phyloP scores from a whole-genome alignment of 129 eudicot species.

The Flaveria ramosissima region DNA sequence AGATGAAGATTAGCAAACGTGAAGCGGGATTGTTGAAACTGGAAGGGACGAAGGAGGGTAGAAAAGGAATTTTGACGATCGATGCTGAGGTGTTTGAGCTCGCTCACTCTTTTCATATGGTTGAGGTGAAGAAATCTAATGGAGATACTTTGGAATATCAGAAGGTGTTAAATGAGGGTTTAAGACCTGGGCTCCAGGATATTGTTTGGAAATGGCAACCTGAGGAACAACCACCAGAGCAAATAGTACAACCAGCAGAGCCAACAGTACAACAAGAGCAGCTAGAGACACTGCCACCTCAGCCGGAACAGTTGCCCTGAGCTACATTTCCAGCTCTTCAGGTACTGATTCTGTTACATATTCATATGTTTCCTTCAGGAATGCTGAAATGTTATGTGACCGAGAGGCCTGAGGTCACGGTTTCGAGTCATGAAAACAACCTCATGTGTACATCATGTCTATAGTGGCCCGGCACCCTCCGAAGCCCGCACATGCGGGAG shows the following conservation, averaged over 20 bases:
- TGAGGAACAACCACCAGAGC: conserved; percentile 33
- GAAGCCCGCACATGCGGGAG: too few relatives aligned
- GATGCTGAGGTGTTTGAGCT: conserved; percentile 87
- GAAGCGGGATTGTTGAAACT: conserved; percentile 70
- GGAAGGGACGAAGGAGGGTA: conserved; percentile 66
- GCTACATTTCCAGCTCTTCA: conserved; percentile 15
- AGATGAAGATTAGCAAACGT: conserved; percentile 52
- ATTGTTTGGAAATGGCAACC: conserved; percentile 88
- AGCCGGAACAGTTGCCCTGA: conserved; percentile 47
- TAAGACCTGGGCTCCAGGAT: conserved; percentile 70
- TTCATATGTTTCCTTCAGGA: neutral
- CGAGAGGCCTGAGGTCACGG: too few relatives aligned
- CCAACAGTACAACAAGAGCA: conserved; percentile 23
- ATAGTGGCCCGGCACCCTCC: too few relatives aligned
- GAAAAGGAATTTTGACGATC: conserved; percentile 64
- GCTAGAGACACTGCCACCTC: conserved; percentile 19
- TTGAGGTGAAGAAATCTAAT: conserved; percentile 63
- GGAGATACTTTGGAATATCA: conserved; percentile 78
- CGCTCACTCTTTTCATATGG: conserved; percentile 55
- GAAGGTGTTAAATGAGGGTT: conserved; percentile 49
- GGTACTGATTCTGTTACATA: conserved; percentile 33
- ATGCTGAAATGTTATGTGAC: too few relatives aligned
- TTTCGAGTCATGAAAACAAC: too few relatives aligned
- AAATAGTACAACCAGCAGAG: conserved; percentile 11
- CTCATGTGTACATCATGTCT: too few relatives aligned